Evolutionary conservation across 192 early-diverging fungal species (phyloP).

Genomic region (Backusella australiensis): DNA sequence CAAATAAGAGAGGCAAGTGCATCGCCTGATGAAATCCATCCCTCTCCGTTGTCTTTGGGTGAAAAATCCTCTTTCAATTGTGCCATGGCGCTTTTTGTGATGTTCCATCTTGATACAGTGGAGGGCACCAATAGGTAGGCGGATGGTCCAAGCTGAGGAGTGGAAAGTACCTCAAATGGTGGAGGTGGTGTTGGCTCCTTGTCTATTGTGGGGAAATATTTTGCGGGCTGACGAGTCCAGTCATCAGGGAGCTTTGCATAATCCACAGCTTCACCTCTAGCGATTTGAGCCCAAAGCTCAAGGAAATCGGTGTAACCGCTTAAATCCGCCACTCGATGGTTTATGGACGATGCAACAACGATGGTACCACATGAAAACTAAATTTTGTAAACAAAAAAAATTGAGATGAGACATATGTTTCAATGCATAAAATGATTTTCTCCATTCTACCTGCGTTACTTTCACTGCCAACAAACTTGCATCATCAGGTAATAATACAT

Average conservation of each 20-base stretch:
- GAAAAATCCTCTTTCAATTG: neutral
- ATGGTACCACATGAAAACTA: neutral
- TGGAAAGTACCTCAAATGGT: conserved; percentile 20
- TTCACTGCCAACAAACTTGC: neutral
- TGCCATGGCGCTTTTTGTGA: neutral
- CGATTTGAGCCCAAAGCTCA: conserved; percentile 35
- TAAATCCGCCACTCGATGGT: neutral
- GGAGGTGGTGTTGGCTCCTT: conserved; percentile 17
- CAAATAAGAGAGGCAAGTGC: conserved; percentile 35
- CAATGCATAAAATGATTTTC: neutral
- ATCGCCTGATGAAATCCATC: conserved; percentile 42
- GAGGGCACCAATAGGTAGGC: neutral
- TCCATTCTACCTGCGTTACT: neutral
- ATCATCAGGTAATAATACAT: neutral
- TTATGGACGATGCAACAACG: neutral
- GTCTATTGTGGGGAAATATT: conserved; percentile 26
- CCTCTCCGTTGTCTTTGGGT: neutral
- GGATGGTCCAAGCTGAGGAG: neutral
- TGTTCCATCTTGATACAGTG: neutral
- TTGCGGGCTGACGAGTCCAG: conserved; percentile 35
- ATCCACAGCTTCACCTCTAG: conserved; percentile 33
- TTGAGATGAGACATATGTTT: neutral
- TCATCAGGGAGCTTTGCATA: conserved; percentile 35
- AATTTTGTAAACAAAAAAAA: neutral
- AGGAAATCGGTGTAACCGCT: conserved; percentile 16